phyloP scores from a whole-genome alignment of 2,329 filamentous ascomycete genomes.

The Ophioceras dolichostomum region DNA sequence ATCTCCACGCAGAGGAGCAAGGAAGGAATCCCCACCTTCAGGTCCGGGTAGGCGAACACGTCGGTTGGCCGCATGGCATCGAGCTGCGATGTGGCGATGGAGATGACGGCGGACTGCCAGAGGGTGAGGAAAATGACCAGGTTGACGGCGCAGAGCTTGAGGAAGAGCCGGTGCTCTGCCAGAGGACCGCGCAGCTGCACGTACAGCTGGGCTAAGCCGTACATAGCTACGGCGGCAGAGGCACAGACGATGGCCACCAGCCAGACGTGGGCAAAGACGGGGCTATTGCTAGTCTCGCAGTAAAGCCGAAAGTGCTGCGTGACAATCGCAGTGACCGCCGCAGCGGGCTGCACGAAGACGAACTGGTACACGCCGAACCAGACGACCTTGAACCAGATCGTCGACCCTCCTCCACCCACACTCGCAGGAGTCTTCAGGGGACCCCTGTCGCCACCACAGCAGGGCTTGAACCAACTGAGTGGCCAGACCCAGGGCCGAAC shows the following conservation, averaged over 20 bases:
- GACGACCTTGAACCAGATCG: conserved; percentile 84
- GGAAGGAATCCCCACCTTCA: conserved; percentile 70
- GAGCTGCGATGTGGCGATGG: conserved; percentile 41
- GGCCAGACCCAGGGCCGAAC: conserved; percentile 65
- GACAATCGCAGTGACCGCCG: conserved; percentile 67
- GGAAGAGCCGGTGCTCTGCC: conserved; percentile 55
- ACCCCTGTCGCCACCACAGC: conserved; percentile 57
- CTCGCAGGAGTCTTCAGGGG: conserved; percentile 63
- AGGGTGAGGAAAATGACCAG: conserved; percentile 85
- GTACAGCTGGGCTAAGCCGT: conserved; percentile 80
- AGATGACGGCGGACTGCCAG: conserved; percentile 57
- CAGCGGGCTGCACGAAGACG: conserved; percentile 66
- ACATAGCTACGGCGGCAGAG: conserved; percentile 76
- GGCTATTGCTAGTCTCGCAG: conserved; percentile 67
- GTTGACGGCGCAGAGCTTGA: conserved; percentile 81
- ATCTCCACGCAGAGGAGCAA: conserved; percentile 75
- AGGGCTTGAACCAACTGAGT: conserved; percentile 56
- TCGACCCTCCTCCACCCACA: too few relatives aligned
- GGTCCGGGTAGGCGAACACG: conserved; percentile 57
- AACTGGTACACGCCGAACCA: conserved; percentile 81
- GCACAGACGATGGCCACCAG: conserved; percentile 55
- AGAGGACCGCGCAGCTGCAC: conserved; percentile 60
- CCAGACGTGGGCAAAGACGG: conserved; percentile 77
- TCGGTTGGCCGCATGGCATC: conserved; percentile 48
- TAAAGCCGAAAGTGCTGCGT: conserved; percentile 59